Percentiles rank a stretch among this genome's conserved stretches.
Conservation (phyloP, 352 stramenopile species). For the Phytopythium oedochilum region DNA sequence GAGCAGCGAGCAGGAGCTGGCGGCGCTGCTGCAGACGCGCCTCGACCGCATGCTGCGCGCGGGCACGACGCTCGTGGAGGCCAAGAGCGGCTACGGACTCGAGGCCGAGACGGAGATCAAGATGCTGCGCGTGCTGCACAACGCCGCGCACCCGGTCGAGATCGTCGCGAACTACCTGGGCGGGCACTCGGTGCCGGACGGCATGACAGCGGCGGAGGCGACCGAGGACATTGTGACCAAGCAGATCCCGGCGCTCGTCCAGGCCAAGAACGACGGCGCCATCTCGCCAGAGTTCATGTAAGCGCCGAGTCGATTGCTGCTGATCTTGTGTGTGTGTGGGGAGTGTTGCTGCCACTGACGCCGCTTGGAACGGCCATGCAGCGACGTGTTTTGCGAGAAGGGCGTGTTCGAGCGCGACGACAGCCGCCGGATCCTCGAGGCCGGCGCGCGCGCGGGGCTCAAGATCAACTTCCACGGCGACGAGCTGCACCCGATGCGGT, state of each 20-base stretch:
- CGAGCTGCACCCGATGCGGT: slow-evolving; percentile 72
- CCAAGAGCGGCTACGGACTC: slow-evolving; percentile 84
- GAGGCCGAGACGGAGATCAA: slow-evolving; percentile 80
- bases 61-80: slow-evolving; percentile 75
- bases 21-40: slow-evolving; percentile 35
- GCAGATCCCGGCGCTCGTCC: slow-evolving; percentile 62
- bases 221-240: slow-evolving; percentile 71
- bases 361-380: slow-evolving; percentile 3
- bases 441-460: slow-evolving; percentile 54
- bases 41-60: slow-evolving; percentile 72
- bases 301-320: not conserved
- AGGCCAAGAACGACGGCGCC: slow-evolving; percentile 60
- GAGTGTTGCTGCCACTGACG: not conserved
- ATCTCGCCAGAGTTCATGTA: slow-evolving; percentile 83
- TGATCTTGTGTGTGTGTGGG: not conserved
- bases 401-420: slow-evolving; percentile 79
- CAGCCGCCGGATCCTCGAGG: slow-evolving; percentile 65
- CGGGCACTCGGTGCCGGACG: slow-evolving; percentile 73
- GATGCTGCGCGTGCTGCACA: slow-evolving; percentile 81
- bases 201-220: slow-evolving; percentile 50
- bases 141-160: slow-evolving; percentile 51
- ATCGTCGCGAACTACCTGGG: slow-evolving; percentile 79
- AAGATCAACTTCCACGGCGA: slow-evolving; percentile 86
- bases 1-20: slow-evolving; percentile 62
- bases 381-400: slow-evolving; percentile 84